Conservation (phyloP, 2,329 filamentous ascomycete species). For the Escovopsis sp. region DNA sequence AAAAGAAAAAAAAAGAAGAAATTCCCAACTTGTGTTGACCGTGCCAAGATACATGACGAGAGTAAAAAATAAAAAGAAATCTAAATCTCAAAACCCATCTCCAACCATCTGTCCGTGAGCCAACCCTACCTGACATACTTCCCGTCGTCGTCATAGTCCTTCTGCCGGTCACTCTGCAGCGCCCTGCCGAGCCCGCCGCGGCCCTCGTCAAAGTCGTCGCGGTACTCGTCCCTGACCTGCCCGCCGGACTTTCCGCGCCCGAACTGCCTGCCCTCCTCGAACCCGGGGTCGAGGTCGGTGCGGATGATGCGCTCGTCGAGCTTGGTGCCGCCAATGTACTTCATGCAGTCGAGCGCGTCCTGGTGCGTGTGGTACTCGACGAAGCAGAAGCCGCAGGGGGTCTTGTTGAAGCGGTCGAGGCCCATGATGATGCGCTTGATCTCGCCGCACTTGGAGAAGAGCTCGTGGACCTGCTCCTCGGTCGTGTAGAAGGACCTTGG, state of each 20-base stretch:
- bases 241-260: constrained; percentile 90
- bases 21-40: not conserved
- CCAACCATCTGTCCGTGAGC: not conserved
- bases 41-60: not conserved
- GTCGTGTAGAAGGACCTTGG: constrained; percentile 93
- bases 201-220: constrained; percentile 92
- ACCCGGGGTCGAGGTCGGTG: constrained; percentile 89
- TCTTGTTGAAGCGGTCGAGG: constrained; percentile 91
- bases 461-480: constrained; percentile 95
- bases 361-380: constrained; percentile 98
- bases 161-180: constrained; percentile 39
- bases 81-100: not conserved
- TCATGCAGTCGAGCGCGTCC: constrained; percentile 94
- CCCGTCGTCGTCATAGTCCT: constrained; percentile 26
- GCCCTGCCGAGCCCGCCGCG: constrained; percentile 79
- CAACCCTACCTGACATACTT: constrained; percentile 7
- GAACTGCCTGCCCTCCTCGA: constrained; percentile 91
- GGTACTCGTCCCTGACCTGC: constrained; percentile 94
- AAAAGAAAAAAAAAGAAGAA: not conserved
- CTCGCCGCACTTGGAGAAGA: constrained; percentile 92
- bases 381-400: constrained; percentile 97
- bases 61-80: not conserved
- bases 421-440: constrained; percentile 98
- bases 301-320: constrained; percentile 93
- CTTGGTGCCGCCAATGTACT: constrained; percentile 96